Evolutionary conservation across 805 yeast species (phyloP), one percentile per base, ranked within the genome.

Genomic region (Teunomyces tritomae): DNA sequence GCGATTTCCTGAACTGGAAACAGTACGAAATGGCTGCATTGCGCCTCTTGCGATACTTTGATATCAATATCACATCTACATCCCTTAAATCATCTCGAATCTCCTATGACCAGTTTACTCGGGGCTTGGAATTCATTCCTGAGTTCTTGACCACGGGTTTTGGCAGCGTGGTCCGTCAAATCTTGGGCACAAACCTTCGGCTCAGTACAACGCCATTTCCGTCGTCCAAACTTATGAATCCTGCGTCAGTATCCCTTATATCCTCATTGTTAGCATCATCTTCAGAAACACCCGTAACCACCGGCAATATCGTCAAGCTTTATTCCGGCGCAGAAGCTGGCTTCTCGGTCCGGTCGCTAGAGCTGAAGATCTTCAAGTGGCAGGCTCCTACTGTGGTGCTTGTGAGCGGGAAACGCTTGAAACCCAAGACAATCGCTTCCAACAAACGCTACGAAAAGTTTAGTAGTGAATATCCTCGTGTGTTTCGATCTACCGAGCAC

Each of bases 301-400:
- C 68, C 17, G 67, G 78, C 3, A 75, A 78, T 37, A 59, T 87
- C 45, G 72, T 80, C 39, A 82, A 80, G 55, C 74, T 91, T 8
- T 91, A 84, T 57, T 72, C 77, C 7, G 97, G 95, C 0, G 70
- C 89, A 8, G 85, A 80, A 42, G 73, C 83, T 2, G 98, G 98
- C 1, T 92, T 87, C 62, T 88, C 96, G 0, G 88, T 91, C 78
- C 70, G 96, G 28, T 85, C 96, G 0, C 77, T 92, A 49, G 96
- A 91, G 65, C 78, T 85, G 47, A 88, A 84, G 52, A 86, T 85
- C 0, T 82, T 89, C 71, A 89, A 90, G 57, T 92, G 97, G 96
- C 83, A 80, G 55, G 94, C 96, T 0, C 96, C 97, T 0, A 80
- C 96, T 0, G 62, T 92, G 1, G 54, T 91, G 7, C 50, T 91